Evolutionary conservation across 2,329 filamentous ascomycete genomes (phyloP), one percentile per base, ranked within the genome.

Genomic region (Penicillium sp.): DNA sequence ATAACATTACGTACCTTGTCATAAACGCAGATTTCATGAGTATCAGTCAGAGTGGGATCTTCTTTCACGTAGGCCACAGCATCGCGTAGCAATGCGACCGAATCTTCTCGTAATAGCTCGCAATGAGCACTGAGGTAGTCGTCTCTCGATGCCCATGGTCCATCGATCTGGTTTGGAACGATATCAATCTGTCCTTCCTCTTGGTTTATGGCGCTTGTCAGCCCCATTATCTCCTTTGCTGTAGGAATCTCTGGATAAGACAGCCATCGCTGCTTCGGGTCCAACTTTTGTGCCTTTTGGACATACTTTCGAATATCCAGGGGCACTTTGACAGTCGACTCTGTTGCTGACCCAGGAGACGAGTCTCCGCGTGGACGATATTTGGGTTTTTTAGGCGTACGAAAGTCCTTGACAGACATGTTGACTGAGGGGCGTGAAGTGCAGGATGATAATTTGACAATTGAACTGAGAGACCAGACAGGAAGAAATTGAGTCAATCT

Each of bases 91-190:
- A 86, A 81, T 12, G 87, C 82, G 3, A 89, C 76, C 0, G 85
- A 83, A 66, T 96, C 91, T 65, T 91, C 88, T 2, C 91, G 81
- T 7, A 91, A 78, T 1, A 96, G 80, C 3, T 84, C 77, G 66
- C 94, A 96, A 50, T 95, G 89, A 0, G 84, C 81, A 30, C 83
- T 76, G 0, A 96, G 76, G 57, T 96, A 96, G 0, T 79, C 76
- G 1, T 84, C 78, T 47, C 83, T 86, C 4, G 78, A 83, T 0
- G 71, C 61, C 78, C 86, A 93, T 0, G 84, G 75, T 0, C 77
- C 77, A 0, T 80, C 61, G 20, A 85, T 74, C 6, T 74, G 74
- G 63, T 90, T 90, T 0, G 74, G 64, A 0, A 76, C 71, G 0
- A 86, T 66, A 3, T 71, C 63, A 2, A 77, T 64, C 21, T 57